These are phyloP conservation scores for Phytophthora rubi DNA, from an alignment of 352 stramenopile genomes.

Conservation along the genomic window DNA sequence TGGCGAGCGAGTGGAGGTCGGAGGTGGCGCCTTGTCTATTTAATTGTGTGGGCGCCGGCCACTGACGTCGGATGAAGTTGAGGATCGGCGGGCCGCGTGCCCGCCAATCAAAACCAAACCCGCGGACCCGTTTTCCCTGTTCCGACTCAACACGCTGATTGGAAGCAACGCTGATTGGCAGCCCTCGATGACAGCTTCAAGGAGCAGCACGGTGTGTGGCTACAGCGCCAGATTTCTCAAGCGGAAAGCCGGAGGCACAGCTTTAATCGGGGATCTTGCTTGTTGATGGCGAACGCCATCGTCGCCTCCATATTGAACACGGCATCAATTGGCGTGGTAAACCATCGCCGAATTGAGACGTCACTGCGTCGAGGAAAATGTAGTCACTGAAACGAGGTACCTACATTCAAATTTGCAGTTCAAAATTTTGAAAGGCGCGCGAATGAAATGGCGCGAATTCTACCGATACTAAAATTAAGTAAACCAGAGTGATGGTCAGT, in stretches of 20 bases:
- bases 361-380: slow-evolving; percentile 4
- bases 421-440: slow-evolving; percentile 36
- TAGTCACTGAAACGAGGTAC: neutral
- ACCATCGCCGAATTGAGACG: neutral
- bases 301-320: slow-evolving; percentile 16
- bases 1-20: slow-evolving; percentile 10
- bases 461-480: slow-evolving; percentile 13
- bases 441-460: slow-evolving; percentile 4
- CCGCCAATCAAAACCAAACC: slow-evolving; percentile 11
- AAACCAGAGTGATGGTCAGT: slow-evolving; percentile 33
- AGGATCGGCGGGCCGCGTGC: slow-evolving; percentile 11
- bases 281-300: neutral
- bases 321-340: neutral
- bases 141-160: slow-evolving; percentile 18
- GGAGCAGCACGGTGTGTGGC: slow-evolving; percentile 7
- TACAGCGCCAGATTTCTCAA: slow-evolving; percentile 8
- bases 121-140: slow-evolving; percentile 1
- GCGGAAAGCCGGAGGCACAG: slow-evolving; percentile 10
- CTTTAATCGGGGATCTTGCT: slow-evolving; percentile 7
- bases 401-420: slow-evolving; percentile 32
- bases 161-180: slow-evolving; percentile 1
- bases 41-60: slow-evolving; percentile 31
- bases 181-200: slow-evolving; percentile 17
- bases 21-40: slow-evolving; percentile 32
- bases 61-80: slow-evolving; percentile 38